These are phyloP conservation scores for Hypoxylon lenormandii DNA, from an alignment of 495 filamentous ascomycete genomes.

Conservation along the genomic window DNA sequence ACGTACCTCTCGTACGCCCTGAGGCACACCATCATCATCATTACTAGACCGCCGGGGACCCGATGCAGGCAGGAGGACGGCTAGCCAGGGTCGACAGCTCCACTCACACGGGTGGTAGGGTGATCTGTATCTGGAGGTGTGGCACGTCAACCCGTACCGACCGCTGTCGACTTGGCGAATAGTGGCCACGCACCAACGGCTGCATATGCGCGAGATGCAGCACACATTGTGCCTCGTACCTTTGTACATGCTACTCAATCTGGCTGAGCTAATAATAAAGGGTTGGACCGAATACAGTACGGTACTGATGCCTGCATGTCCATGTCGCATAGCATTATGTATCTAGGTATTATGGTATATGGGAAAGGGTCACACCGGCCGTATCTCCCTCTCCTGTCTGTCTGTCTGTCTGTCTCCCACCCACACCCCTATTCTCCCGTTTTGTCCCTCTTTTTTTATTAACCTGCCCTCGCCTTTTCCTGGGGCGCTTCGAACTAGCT, in stretches of 20 bases:
- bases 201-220: conserved; percentile 57
- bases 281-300: conserved; percentile 37
- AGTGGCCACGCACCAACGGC: conserved; percentile 48
- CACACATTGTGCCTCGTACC: conserved; percentile 48
- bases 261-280: conserved; percentile 42
- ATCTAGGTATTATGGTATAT: conserved; percentile 25
- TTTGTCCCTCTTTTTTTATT: conserved; percentile 23
- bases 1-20: conserved; percentile 24
- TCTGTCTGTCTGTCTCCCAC: too few species aligned
- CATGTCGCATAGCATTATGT: conserved; percentile 11
- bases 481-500: conserved; percentile 43
- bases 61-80: conserved; percentile 44
- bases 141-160: conserved; percentile 42
- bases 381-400: too few species aligned
- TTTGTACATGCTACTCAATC: conserved; percentile 41
- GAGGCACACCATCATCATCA: conserved; percentile 44
- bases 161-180: conserved; percentile 44
- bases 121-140: conserved; percentile 50
- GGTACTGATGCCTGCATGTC: conserved; percentile 35
- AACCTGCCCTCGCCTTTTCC: conserved; percentile 42
- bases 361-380: conserved; percentile 44
- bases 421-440: conserved; percentile 14
- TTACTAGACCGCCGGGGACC: conserved; percentile 36
- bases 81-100: conserved; percentile 45
- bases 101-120: conserved; percentile 51